Evolutionary conservation across 768 basidiomycete genomes (phyloP), one percentile per base, ranked within the genome.

Genomic region (Fomitopsis serialis): DNA sequence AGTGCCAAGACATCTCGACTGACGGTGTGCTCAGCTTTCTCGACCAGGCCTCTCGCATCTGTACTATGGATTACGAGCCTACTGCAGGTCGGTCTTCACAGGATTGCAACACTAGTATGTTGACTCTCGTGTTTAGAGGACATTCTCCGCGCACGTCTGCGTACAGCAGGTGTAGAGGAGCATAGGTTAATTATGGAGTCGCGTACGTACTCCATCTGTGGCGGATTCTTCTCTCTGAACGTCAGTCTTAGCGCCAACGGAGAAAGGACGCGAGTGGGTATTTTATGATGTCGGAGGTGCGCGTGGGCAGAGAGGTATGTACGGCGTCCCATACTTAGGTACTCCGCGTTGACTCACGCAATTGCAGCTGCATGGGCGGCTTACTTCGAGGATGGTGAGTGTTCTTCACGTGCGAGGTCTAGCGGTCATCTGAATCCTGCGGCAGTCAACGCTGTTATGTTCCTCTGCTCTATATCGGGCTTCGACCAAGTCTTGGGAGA

Each of bases 231-330:
- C 19, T 40, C 6, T 40, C 37, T 40, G 27, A 47, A 21, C 19
- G 40, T 54, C 27, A n/a, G 1, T n/a, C 45, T 10, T 36, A 52
- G 58, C 52, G 6, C 37, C 37, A 17, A 8, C 19, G 53, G 61
- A 19, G 64, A 68, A 25, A 21, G 54, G 13, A 70, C 75, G 0
- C 46, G 64, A 78, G n/a, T 87, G 84, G 83, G 72, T 78, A 8
- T 78, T 87, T 37, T 86, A 84, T 60, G 85, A 88, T 56, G 80
- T 87, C 13, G 82, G 84, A 22, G 86, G 84, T 0, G 75, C 76
- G 50, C 71, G 78, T 25, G 74, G 75, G 52, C 79, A 83, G 61
- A 67, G 82, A 68, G 78, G 82, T 81, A 58, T 46, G 71, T 32
- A 32, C 11, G 29, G 11, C 29, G 29, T 5, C 29, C 11, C 6